Conservation (phyloP, 1,139 yeast genomes). For the Eremothecium coryli region DNA sequence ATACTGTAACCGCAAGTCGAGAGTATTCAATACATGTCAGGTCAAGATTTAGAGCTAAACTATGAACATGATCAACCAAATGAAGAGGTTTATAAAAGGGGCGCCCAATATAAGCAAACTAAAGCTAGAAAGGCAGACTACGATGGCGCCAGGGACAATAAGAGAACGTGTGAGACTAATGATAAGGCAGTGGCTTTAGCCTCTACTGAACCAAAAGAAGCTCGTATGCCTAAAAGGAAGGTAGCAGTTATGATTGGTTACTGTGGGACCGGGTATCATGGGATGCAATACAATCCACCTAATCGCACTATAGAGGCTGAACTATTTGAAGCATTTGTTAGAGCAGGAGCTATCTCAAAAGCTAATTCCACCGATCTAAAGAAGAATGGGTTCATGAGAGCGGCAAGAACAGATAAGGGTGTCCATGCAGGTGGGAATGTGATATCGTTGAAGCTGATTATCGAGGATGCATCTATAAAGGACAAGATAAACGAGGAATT, state of each 20-base stretch:
- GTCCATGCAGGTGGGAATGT: slow-evolving; percentile 98
- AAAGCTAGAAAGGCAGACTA: slow-evolving; percentile 39
- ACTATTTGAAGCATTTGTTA: slow-evolving; percentile 70
- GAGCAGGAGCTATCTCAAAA: slow-evolving; percentile 83
- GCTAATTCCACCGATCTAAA: slow-evolving; percentile 87
- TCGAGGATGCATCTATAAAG: slow-evolving; percentile 75
- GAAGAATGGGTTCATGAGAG: slow-evolving; percentile 86
- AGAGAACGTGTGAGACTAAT: slow-evolving; percentile 5
- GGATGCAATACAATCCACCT: slow-evolving; percentile 93
- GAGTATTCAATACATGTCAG: no score
- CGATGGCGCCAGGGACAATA: slow-evolving; percentile 23
- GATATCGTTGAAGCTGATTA: slow-evolving; percentile 74
- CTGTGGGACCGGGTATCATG: slow-evolving; percentile 97
- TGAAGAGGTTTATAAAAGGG: slow-evolving; percentile 36
- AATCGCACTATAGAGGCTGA: slow-evolving; percentile 85
- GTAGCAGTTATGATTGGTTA: slow-evolving; percentile 92
- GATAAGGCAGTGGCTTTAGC: slow-evolving; percentile 20
- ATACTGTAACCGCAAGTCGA: no score
- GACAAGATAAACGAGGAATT: slow-evolving; percentile 61
- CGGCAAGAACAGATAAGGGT: slow-evolving; percentile 97
- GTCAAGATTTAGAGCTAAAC: no score
- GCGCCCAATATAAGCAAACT: slow-evolving; percentile 39
- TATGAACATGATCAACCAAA: slow-evolving; percentile 29
- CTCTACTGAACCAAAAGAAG: slow-evolving; percentile 50
- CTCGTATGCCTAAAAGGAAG: slow-evolving; percentile 41